Evolutionary conservation across 345 rosid species (phyloP).

Genomic region (Hypericum androsaemum): DNA sequence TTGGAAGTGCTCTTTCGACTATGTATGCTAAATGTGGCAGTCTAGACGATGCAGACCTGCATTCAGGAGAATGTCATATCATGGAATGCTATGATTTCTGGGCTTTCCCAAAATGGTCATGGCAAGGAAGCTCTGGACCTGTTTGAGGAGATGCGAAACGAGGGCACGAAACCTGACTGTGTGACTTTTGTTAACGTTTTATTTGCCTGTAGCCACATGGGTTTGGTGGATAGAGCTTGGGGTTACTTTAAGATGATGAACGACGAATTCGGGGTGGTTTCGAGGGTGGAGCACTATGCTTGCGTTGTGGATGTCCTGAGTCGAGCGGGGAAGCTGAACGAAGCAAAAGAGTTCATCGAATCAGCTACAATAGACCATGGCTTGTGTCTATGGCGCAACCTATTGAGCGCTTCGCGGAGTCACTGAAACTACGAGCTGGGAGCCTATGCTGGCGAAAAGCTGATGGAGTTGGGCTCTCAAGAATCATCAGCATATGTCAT

Average conservation of each 20-base stretch:
- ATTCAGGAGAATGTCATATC: constrained; percentile 17
- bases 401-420: constrained; percentile 59
- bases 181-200: constrained; percentile 23
- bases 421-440: constrained; percentile 50
- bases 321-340: constrained; percentile 20
- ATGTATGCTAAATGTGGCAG: constrained; percentile 25
- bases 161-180: constrained; percentile 19
- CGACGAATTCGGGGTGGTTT: constrained; percentile 16
- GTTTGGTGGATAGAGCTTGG: constrained; percentile 18
- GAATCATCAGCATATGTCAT: constrained; percentile 64
- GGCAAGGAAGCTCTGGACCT: constrained; percentile 23
- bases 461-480: constrained; percentile 54
- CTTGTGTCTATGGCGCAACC: constrained; percentile 53
- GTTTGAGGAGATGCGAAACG: constrained; percentile 18
- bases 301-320: constrained; percentile 24
- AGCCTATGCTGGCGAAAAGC: constrained; percentile 65
- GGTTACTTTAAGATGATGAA: constrained; percentile 17
- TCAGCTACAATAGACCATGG: constrained; percentile 50
- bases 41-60: constrained; percentile 14
- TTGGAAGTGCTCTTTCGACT: constrained; percentile 23
- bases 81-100: constrained; percentile 29
- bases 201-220: constrained; percentile 28
- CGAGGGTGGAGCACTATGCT: constrained; percentile 19
- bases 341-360: constrained; percentile 65
- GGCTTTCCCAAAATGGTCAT: constrained; percentile 21